Percentiles rank a stretch among this genome's conserved stretches.
Conservation (phyloP, 257 asterid genomes). For the Orobanche coerulescens region DNA sequence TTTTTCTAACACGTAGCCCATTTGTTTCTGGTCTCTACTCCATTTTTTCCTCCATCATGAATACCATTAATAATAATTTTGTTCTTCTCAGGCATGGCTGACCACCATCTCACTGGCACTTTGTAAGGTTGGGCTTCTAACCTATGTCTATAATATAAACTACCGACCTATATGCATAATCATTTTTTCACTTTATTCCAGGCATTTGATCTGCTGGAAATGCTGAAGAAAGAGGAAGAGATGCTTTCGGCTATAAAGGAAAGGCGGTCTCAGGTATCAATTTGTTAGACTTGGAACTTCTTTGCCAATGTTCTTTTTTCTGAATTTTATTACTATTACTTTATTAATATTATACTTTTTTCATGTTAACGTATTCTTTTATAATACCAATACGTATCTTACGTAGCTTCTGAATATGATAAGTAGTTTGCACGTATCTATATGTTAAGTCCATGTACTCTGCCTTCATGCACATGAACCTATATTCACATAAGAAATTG, state of each 20-base stretch:
- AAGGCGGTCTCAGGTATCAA: slow-evolving; percentile 64
- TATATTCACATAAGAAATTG: neutral
- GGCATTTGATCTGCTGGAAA: slow-evolving; percentile 91
- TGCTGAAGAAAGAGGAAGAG: slow-evolving; percentile 92
- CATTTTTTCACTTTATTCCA: slow-evolving; percentile 26
- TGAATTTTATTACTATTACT: neutral
- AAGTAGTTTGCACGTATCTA: neutral
- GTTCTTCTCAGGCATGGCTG: slow-evolving; percentile 72
- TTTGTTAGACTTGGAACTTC: slow-evolving; percentile 15
- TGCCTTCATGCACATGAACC: neutral
- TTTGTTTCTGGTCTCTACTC: slow-evolving; percentile 8
- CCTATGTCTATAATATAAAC: neutral
- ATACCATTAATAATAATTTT: slow-evolving; percentile 16
- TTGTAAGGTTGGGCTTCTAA: slow-evolving; percentile 61
- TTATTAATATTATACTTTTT: neutral
- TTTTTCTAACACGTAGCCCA: no score
- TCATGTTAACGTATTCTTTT: no score
- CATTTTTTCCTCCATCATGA: neutral
- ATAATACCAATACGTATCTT: no score
- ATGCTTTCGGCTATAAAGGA: slow-evolving; percentile 73
- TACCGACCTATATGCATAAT: neutral
- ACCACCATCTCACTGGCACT: slow-evolving; percentile 70
- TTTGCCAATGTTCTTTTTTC: neutral
- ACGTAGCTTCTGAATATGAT: slow-evolving; percentile 8
- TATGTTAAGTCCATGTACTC: neutral